Percentiles rank a stretch among this genome's conserved stretches.
Evolutionary conservation across 441 rosid species (phyloP).

Genomic region (Syzygium syzygioides): DNA sequence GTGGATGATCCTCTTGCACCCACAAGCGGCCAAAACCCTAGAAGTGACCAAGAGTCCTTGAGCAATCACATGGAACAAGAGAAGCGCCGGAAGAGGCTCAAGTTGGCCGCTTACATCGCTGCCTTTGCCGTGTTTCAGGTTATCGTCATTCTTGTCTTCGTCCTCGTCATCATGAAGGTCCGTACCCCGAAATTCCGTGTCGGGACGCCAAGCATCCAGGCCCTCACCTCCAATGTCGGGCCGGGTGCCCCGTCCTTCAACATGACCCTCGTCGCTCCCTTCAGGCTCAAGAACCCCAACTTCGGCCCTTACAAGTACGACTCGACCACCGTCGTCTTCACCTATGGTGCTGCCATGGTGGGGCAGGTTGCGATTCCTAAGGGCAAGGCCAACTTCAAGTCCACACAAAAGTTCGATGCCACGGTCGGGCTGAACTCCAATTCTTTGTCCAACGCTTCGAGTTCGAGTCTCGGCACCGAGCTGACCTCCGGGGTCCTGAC

Average conservation of each 20-base stretch:
- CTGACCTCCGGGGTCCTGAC: constrained; percentile 34
- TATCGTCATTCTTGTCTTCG: constrained; percentile 22
- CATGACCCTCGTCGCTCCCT: constrained; percentile 25
- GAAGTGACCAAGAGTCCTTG: constrained; percentile 27
- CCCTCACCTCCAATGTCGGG: background rate
- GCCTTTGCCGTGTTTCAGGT: constrained; percentile 23
- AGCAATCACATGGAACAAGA: background rate
- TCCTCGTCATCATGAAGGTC: constrained; percentile 23
- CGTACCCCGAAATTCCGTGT: constrained; percentile 22
- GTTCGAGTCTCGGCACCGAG: constrained; percentile 17
- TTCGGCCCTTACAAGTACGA: constrained; percentile 43
- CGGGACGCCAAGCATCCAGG: background rate
- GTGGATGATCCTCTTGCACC: constrained; percentile 21
- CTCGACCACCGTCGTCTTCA: constrained; percentile 18
- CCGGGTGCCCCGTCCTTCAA: constrained; percentile 23
- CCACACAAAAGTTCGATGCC: constrained; percentile 24
- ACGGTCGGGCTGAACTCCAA: constrained; percentile 23
- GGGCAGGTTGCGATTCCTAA: constrained; percentile 25
- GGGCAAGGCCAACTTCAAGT: constrained; percentile 33
- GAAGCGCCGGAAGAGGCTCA: constrained; percentile 22
- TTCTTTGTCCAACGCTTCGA: background rate
- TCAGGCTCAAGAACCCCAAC: constrained; percentile 41
- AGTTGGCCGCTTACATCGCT: constrained; percentile 32
- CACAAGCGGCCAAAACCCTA: background rate
- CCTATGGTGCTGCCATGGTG: constrained; percentile 22